A percentile compares a stretch with the other conserved stretches of the same genome.
These are phyloP conservation scores for Aureobasidium sp. DNA, from an alignment of 2,329 filamentous ascomycete species.

Conservation along the genomic window DNA sequence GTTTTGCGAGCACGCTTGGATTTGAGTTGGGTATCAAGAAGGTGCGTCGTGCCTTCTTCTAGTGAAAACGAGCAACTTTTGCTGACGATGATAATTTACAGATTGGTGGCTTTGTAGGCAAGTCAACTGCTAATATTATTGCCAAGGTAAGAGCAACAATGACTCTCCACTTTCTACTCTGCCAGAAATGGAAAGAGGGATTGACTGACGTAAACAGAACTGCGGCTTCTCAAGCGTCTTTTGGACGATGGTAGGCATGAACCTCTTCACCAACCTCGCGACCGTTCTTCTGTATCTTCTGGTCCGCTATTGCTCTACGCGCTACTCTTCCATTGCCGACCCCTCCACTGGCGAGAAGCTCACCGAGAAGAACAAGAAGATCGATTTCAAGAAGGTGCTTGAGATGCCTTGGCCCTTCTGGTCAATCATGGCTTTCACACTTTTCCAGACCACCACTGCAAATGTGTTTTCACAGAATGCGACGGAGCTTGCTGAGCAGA, in stretches of 20 bases:
- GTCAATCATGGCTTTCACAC: conserved; percentile 47
- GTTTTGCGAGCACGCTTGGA: conserved; percentile 55
- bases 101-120: conserved; percentile 55
- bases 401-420: conserved; percentile 56
- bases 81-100: background rate
- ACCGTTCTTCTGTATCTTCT: conserved; percentile 52
- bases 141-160: conserved; percentile 30
- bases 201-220: background rate
- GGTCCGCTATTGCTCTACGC: conserved; percentile 44
- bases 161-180: background rate
- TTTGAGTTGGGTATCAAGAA: conserved; percentile 57
- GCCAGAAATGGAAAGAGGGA: background rate
- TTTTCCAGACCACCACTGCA: conserved; percentile 54
- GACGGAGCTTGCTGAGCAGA: conserved; percentile 54
- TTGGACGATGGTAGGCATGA: conserved; percentile 58
- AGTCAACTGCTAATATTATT: conserved; percentile 54
- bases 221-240: conserved; percentile 57
- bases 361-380: conserved; percentile 54
- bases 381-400: conserved; percentile 50
- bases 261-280: conserved; percentile 53
- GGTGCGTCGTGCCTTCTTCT: conserved; percentile 3
- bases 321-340: conserved; percentile 44
- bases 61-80: background rate
- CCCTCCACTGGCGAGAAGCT: conserved; percentile 53
- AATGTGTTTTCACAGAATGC: conserved; percentile 49